Percentiles rank a stretch among this genome's conserved stretches.
These are phyloP conservation scores for Gossypium trilobum DNA, from an alignment of 441 rosid genomes.

Conservation along the genomic window DNA sequence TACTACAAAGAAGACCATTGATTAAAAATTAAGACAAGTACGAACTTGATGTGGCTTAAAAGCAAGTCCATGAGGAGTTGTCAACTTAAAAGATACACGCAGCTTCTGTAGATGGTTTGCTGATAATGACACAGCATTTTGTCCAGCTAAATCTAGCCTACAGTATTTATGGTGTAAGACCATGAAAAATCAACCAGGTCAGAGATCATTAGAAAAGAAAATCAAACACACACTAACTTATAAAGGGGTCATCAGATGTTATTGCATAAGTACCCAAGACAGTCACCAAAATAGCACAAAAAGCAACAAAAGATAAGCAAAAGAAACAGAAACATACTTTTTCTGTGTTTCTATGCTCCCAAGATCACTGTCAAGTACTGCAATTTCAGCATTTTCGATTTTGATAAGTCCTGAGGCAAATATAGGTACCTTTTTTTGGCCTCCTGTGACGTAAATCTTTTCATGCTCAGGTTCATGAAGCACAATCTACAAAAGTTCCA, in stretches of 20 bases:
- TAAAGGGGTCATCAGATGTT: background rate
- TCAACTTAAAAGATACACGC: conserved; percentile 55
- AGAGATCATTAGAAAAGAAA: background rate
- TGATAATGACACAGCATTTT: conserved; percentile 49
- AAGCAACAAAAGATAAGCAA: conserved; percentile 1
- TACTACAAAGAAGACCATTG: background rate
- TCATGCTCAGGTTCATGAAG: conserved; percentile 54
- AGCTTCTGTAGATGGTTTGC: conserved; percentile 96
- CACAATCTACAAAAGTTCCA: conserved; percentile 32
- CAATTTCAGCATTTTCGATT: conserved; percentile 60
- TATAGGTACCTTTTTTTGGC: conserved; percentile 49
- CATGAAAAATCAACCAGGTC: conserved; percentile 8
- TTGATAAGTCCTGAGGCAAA: conserved; percentile 49
- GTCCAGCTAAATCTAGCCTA: conserved; percentile 64
- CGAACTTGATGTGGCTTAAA: conserved; percentile 92
- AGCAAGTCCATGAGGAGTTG: conserved; percentile 54
- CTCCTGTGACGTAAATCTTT: conserved; percentile 48
- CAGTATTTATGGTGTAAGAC: background rate
- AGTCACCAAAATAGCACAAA: background rate
- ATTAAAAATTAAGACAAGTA: conserved; percentile 8
- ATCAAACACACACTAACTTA: background rate
- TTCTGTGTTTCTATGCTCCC: conserved; percentile 65
- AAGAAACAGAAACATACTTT: conserved; percentile 36
- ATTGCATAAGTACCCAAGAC: background rate
- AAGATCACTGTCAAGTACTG: conserved; percentile 73